These are phyloP conservation scores for Myrica gale DNA, from an alignment of 306 rosid genomes.

Conservation along the genomic window DNA sequence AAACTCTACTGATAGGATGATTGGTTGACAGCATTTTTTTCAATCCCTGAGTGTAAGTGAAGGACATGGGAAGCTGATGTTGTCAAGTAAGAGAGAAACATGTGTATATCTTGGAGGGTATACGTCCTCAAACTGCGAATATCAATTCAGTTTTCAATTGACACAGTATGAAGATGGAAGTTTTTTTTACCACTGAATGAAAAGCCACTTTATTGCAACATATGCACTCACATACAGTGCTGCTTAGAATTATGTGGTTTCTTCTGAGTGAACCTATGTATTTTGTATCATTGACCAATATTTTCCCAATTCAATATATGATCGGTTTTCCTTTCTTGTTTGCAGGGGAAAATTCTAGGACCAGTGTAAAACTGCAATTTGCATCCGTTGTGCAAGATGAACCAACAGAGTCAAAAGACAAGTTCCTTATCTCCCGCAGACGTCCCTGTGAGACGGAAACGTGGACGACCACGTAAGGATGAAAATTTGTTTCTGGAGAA, in stretches of 20 bases:
- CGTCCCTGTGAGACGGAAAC: slow-evolving; percentile 55
- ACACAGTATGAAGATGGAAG: not conserved
- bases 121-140: not conserved
- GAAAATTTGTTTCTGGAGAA: slow-evolving; percentile 27
- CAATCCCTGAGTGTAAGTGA: not conserved
- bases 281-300: not conserved
- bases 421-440: slow-evolving; percentile 29
- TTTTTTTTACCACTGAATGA: not conserved
- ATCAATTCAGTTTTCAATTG: no score
- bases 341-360: slow-evolving; percentile 25
- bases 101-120: not conserved
- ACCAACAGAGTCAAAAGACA: slow-evolving; percentile 41
- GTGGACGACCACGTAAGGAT: slow-evolving; percentile 70
- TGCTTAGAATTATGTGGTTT: not conserved
- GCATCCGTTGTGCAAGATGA: slow-evolving; percentile 37
- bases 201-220: not conserved
- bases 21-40: not conserved
- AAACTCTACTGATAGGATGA: not conserved
- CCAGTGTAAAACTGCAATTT: slow-evolving; percentile 11
- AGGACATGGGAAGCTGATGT: not conserved
- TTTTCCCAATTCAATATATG: not conserved
- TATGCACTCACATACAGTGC: not conserved
- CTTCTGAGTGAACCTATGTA: not conserved
- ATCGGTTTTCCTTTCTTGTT: slow-evolving; percentile 8
- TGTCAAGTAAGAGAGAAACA: not conserved